Evolutionary conservation across 1,284 basidiomycete genomes (phyloP).

Genomic region (Rhodotorula sp.): DNA sequence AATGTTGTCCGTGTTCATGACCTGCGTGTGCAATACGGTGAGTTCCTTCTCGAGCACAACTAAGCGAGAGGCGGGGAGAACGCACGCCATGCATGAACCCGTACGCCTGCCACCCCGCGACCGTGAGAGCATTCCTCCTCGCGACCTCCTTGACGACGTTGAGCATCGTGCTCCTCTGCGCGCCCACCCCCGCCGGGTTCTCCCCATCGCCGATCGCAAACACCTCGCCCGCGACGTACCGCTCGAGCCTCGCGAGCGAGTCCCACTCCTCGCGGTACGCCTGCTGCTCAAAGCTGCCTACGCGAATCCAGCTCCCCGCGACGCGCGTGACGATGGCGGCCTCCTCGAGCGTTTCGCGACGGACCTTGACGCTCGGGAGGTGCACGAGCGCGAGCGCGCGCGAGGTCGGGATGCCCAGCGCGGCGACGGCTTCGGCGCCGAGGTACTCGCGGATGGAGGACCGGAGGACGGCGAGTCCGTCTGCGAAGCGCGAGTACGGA

Average conservation of each 20-base stretch:
- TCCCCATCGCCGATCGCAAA: conserved; percentile 45
- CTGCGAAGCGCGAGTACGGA: conserved; percentile 85
- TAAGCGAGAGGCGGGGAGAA: background rate
- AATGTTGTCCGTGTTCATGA: conserved; percentile 49
- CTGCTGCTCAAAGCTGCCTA: conserved; percentile 60
- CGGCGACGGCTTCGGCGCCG: conserved; percentile 71
- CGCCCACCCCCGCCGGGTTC: background rate
- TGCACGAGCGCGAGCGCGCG: conserved; percentile 80
- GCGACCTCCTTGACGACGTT: conserved; percentile 75
- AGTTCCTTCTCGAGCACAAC: conserved; percentile 22
- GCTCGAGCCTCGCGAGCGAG: conserved; percentile 63
- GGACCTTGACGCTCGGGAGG: conserved; percentile 72
- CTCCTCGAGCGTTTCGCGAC: conserved; percentile 75
- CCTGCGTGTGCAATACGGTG: background rate
- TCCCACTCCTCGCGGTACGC: conserved; percentile 70
- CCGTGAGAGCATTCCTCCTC: conserved; percentile 81
- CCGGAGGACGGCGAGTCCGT: conserved; percentile 88
- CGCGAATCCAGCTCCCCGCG: conserved; percentile 85
- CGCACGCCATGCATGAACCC: conserved; percentile 45
- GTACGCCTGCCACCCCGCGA: conserved; percentile 80
- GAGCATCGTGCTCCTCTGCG: conserved; percentile 47
- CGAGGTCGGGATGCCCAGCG: conserved; percentile 83
- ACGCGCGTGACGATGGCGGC: conserved; percentile 81
- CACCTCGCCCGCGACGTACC: conserved; percentile 66
- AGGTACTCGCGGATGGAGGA: conserved; percentile 85